Percentiles rank a stretch among this genome's conserved stretches.
These are phyloP conservation scores for Cryptosporidium muris DNA, from an alignment of 169 alveolate species.

Conservation along the genomic window DNA sequence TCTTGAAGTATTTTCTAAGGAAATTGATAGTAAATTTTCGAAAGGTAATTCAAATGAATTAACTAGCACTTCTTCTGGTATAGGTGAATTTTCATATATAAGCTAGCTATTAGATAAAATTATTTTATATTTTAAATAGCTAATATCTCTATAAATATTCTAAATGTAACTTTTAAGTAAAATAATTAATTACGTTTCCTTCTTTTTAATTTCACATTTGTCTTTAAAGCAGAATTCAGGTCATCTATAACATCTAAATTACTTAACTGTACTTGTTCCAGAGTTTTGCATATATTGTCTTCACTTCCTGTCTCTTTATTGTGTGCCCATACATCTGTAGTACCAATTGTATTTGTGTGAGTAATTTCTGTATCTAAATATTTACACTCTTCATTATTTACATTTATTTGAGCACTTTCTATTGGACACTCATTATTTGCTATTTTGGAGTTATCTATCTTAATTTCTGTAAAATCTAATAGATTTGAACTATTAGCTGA, in stretches of 20 bases:
- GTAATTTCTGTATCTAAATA: too few relatives aligned
- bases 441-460: background rate
- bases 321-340: background rate
- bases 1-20: slow-evolving; percentile 36
- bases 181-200: slow-evolving; percentile 23
- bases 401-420: background rate
- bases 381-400: background rate
- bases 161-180: background rate
- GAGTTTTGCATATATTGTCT: slow-evolving; percentile 8
- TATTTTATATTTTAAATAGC: background rate
- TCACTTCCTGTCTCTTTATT: background rate
- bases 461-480: background rate
- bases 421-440: background rate
- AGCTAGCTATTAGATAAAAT: background rate
- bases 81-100: slow-evolving; percentile 3
- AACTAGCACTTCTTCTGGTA: slow-evolving; percentile 59
- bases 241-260: slow-evolving; percentile 7
- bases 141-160: background rate
- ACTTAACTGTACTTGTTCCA: slow-evolving; percentile 55
- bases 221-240: slow-evolving; percentile 16
- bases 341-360: background rate
- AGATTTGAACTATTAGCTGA: background rate
- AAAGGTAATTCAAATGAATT: slow-evolving; percentile 36
- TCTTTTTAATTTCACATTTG: slow-evolving; percentile 40
- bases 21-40: background rate